These are phyloP conservation scores for Graphilbum fragrans DNA, from an alignment of 2,329 filamentous ascomycete genomes.

Conservation along the genomic window DNA sequence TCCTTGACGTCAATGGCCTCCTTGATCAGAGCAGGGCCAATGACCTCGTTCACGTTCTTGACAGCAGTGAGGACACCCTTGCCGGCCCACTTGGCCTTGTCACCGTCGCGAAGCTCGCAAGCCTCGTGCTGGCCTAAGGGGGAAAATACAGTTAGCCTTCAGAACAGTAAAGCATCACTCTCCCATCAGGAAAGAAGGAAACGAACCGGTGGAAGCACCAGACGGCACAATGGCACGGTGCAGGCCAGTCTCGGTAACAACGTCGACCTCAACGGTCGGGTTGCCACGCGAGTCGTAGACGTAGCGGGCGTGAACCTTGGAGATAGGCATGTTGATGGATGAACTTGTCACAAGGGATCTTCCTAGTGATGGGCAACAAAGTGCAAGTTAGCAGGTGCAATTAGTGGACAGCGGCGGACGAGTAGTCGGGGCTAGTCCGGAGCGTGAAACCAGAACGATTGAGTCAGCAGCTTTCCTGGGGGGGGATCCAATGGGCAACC, in stretches of 20 bases:
- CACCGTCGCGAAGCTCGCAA: slow-evolving; percentile 80
- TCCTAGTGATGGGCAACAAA: slow-evolving; percentile 1
- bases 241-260: slow-evolving; percentile 90
- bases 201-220: slow-evolving; percentile 83
- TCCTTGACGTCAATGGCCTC: slow-evolving; percentile 76
- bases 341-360: not conserved
- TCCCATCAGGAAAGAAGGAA: not conserved
- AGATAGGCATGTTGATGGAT: slow-evolving; percentile 65
- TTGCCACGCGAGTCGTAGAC: slow-evolving; percentile 99
- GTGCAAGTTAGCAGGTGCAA: not conserved
- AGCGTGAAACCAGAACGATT: slow-evolving; percentile 1
- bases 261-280: slow-evolving; percentile 96
- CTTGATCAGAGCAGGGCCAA: slow-evolving; percentile 73
- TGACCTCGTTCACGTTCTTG: slow-evolving; percentile 70
- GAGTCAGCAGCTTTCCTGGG: too few species aligned
- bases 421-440: slow-evolving; percentile 2
- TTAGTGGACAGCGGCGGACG: not conserved
- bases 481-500: too few species aligned
- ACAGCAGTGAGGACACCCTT: slow-evolving; percentile 84
- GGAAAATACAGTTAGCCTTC: too few species aligned
- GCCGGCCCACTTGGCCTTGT: slow-evolving; percentile 75
- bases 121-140: slow-evolving; percentile 89
- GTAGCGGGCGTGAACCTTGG: slow-evolving; percentile 82
- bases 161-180: too few species aligned
- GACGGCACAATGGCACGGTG: slow-evolving; percentile 97